phyloP scores from a whole-genome alignment of 495 filamentous ascomycete genomes.

The Hypoxylon perforatum region DNA sequence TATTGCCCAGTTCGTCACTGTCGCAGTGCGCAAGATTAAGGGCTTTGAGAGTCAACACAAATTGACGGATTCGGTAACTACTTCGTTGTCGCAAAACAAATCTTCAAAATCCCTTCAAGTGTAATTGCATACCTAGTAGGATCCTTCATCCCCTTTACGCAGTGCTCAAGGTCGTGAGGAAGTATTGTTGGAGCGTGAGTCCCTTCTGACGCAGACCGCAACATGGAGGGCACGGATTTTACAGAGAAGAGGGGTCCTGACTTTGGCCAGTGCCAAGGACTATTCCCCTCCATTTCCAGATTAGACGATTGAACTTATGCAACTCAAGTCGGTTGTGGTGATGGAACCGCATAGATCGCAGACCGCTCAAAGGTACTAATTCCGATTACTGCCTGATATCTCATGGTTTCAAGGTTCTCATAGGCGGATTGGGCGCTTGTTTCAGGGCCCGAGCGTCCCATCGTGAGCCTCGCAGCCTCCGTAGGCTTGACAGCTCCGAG shows the following conservation, averaged over 20 bases:
- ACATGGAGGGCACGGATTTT: conserved; percentile 13
- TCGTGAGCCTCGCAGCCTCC: conserved; percentile 1
- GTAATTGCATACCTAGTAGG: background rate
- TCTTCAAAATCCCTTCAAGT: conserved; percentile 10
- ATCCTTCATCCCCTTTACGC: conserved; percentile 1
- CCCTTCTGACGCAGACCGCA: background rate
- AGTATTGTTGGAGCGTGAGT: background rate
- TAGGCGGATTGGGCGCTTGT: conserved; percentile 25
- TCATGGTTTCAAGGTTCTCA: background rate
- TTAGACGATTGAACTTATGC: conserved; percentile 8
- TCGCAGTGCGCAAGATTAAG: conserved; percentile 39
- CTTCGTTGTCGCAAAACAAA: conserved; percentile 21
- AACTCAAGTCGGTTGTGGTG: conserved; percentile 7
- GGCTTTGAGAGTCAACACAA: conserved; percentile 26
- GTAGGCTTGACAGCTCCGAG: conserved; percentile 5
- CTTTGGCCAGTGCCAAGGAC: conserved; percentile 3
- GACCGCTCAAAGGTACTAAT: conserved; percentile 6
- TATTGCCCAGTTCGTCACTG: conserved; percentile 33
- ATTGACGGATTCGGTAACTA: conserved; percentile 33
- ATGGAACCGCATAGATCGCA: conserved; percentile 11
- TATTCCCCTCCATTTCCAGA: conserved; percentile 16
- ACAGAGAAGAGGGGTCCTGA: conserved; percentile 24
- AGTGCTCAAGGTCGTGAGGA: background rate
- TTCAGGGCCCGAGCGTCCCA: conserved; percentile 19
- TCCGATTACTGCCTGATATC: background rate